Conservation (phyloP, 371 early-diverging fungal genomes). For the Rhizopus arrhizus region DNA sequence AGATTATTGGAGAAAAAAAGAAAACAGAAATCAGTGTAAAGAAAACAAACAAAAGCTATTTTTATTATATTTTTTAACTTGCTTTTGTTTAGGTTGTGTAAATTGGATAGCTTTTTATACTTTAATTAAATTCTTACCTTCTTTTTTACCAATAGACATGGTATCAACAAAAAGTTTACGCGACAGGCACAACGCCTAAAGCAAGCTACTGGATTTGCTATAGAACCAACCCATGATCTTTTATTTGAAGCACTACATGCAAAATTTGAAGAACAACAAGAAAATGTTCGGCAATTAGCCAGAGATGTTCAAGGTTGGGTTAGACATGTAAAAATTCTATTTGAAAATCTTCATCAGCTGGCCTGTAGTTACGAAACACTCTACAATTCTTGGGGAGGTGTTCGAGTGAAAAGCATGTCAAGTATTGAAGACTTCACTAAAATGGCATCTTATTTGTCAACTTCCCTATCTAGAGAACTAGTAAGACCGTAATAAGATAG, state of each 20-base stretch:
- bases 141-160: slow-evolving; percentile 51
- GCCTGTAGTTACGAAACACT: slow-evolving; percentile 62
- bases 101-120: slow-evolving; percentile 12
- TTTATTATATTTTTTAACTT: neutral
- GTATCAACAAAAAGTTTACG: slow-evolving; percentile 74
- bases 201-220: slow-evolving; percentile 40
- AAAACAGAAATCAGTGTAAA: slow-evolving; percentile 65
- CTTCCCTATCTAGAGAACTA: slow-evolving; percentile 40
- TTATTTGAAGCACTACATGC: slow-evolving; percentile 61
- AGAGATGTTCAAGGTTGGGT: slow-evolving; percentile 63
- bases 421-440: slow-evolving; percentile 36
- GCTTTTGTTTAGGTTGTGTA: slow-evolving; percentile 42
- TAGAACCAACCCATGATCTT: slow-evolving; percentile 57
- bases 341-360: slow-evolving; percentile 62
- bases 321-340: slow-evolving; percentile 53
- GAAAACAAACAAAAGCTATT: neutral
- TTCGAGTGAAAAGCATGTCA: slow-evolving; percentile 39
- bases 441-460: slow-evolving; percentile 28
- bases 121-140: neutral
- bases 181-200: slow-evolving; percentile 66
- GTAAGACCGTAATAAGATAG: slow-evolving; percentile 17
- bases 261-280: slow-evolving; percentile 65
- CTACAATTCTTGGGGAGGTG: slow-evolving; percentile 55
- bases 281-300: slow-evolving; percentile 52
- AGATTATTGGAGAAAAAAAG: slow-evolving; percentile 76